Conservation (phyloP, 1,284 basidiomycete genomes). For the Boletus hoseneyae region DNA sequence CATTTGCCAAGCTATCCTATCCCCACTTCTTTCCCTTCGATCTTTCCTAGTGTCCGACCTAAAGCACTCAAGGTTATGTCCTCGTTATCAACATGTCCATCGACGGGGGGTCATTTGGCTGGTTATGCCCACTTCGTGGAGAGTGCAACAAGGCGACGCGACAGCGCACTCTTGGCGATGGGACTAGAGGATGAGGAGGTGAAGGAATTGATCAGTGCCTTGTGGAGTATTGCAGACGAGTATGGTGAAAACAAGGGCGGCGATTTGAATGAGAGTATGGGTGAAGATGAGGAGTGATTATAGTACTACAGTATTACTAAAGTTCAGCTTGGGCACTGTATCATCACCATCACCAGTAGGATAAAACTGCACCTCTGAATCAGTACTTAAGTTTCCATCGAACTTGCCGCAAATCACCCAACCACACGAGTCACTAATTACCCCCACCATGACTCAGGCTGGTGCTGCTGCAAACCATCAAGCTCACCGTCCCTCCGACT, state of each 20-base stretch:
- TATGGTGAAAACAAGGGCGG: constrained; percentile 34
- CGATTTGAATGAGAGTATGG: constrained; percentile 21
- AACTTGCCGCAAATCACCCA: no score
- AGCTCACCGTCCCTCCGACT: neutral
- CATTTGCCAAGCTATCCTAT: constrained; percentile 47
- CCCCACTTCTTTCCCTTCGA: constrained; percentile 47
- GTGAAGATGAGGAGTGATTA: constrained; percentile 27
- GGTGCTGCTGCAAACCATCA: neutral
- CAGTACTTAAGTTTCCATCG: no score
- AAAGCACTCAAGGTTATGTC: constrained; percentile 26
- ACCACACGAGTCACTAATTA: no score
- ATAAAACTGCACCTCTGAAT: no score
- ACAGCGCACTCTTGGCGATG: constrained; percentile 24
- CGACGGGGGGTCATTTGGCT: constrained; percentile 37
- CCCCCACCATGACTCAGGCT: no score
- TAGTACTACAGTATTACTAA: neutral
- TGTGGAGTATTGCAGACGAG: constrained; percentile 51
- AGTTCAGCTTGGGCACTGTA: no score
- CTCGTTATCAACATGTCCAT: constrained; percentile 26
- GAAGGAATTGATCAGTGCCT: constrained; percentile 45
- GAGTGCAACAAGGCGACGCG: constrained; percentile 30
- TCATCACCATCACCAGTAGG: no score
- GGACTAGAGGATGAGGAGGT: constrained; percentile 49
- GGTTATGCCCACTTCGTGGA: constrained; percentile 45
- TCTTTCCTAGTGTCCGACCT: constrained; percentile 30